Conservation (phyloP, 352 stramenopile species). For the Globisporangium recalcitrans region DNA sequence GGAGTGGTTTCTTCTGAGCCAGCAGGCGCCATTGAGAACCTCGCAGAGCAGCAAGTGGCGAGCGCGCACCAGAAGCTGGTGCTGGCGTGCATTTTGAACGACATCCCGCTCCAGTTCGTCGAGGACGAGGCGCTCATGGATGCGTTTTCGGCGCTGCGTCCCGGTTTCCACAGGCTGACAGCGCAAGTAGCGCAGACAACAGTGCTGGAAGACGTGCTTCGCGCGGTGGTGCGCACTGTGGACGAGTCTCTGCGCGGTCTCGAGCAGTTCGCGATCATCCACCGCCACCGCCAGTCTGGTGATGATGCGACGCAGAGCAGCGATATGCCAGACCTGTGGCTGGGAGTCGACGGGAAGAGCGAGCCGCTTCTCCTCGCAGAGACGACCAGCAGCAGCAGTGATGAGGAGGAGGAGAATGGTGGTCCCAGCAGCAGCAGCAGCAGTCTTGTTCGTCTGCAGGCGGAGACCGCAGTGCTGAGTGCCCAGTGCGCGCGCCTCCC, state of each 20-base stretch:
- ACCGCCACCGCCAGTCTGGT: slow-evolving; percentile 7
- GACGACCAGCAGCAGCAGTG: background rate
- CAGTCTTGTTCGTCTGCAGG: background rate
- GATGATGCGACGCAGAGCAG: too few species aligned
- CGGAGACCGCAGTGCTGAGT: background rate
- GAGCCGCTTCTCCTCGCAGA: slow-evolving; percentile 6
- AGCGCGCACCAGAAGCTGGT: slow-evolving; percentile 34
- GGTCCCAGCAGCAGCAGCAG: background rate
- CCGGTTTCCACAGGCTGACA: slow-evolving; percentile 20
- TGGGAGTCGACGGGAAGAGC: slow-evolving; percentile 1
- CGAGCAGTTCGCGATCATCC: slow-evolving; percentile 27
- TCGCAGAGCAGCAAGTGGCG: slow-evolving; percentile 9
- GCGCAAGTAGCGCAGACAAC: slow-evolving; percentile 12
- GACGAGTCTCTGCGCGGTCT: slow-evolving; percentile 15
- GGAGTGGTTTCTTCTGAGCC: background rate
- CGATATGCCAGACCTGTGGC: background rate
- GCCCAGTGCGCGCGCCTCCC: background rate
- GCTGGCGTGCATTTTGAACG: slow-evolving; percentile 35
- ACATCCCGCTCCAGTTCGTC: slow-evolving; percentile 29
- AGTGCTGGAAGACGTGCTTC: slow-evolving; percentile 23
- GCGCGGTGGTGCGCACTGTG: slow-evolving; percentile 9
- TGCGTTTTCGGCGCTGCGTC: slow-evolving; percentile 27
- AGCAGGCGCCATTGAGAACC: background rate
- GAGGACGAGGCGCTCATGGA: slow-evolving; percentile 33
- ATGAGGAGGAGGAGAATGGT: background rate